Conservation (phyloP, 768 basidiomycete genomes). For the Mycena rebaudengoi region DNA sequence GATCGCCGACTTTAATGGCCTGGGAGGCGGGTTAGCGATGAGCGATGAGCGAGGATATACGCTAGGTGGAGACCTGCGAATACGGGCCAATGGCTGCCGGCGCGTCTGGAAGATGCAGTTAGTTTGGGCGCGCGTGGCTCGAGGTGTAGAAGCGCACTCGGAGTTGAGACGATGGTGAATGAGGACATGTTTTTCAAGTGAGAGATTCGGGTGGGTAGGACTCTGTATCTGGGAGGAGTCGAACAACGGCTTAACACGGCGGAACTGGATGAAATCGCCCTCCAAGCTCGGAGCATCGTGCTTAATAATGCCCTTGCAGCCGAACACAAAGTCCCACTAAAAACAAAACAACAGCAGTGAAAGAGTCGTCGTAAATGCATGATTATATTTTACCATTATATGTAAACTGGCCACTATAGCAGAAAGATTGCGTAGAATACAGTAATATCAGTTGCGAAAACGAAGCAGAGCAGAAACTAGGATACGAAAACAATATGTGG, state of each 20-base stretch:
- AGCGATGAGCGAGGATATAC: neutral
- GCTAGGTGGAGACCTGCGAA: constrained; percentile 58
- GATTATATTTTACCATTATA: no score
- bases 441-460: neutral
- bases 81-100: constrained; percentile 88
- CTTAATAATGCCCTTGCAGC: no score
- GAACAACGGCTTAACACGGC: no score
- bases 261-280: no score
- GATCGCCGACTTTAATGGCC: constrained; percentile 83
- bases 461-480: neutral
- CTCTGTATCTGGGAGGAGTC: no score
- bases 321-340: no score
- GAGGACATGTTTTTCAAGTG: neutral
- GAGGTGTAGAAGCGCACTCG: neutral
- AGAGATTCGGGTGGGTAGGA: neutral
- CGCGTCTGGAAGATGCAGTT: constrained; percentile 58
- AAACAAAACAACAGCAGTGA: no score
- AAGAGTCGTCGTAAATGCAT: no score
- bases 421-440: neutral
- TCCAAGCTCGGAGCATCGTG: no score
- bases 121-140: neutral
- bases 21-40: neutral
- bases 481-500: neutral
- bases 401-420: neutral
- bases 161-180: neutral